phyloP scores from a whole-genome alignment of 257 asterid genomes.

The Ballota nigra region DNA sequence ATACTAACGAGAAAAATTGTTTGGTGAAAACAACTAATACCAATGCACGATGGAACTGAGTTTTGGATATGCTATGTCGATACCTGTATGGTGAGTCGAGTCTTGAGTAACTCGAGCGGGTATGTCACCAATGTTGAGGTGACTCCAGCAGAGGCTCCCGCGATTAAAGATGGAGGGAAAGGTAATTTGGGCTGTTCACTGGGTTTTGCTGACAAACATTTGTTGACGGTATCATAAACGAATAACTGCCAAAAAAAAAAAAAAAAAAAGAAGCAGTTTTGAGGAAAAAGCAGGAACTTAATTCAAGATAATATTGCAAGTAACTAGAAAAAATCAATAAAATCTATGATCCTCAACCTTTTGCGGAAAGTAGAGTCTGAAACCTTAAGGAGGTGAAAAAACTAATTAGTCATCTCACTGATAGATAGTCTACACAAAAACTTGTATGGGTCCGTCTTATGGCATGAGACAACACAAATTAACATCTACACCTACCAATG shows the following conservation, averaged over 20 bases:
- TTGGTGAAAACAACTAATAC: no score
- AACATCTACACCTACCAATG: no score
- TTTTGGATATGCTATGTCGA: background rate
- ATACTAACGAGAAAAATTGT: background rate
- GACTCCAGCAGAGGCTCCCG: constrained; percentile 97
- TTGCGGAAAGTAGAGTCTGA: background rate
- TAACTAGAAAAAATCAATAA: background rate
- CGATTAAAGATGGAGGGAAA: constrained; percentile 77
- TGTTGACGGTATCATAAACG: constrained; percentile 86
- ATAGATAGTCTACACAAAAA: no score
- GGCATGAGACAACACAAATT: no score
- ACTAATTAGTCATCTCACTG: background rate
- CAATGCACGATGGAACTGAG: background rate
- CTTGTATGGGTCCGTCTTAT: no score
- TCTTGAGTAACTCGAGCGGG: constrained; percentile 93
- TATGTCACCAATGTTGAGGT: constrained; percentile 85
- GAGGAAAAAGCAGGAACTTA: background rate
- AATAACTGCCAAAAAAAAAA: constrained; percentile 49
- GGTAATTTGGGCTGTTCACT: constrained; percentile 67
- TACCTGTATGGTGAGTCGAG: constrained; percentile 94
- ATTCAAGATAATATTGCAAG: background rate
- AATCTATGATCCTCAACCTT: background rate
- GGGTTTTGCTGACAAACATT: constrained; percentile 63
- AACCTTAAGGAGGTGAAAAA: background rate
- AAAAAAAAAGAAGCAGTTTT: background rate